These are phyloP conservation scores for Cladophialophora carrionii DNA, from an alignment of 2,329 filamentous ascomycete genomes.

Conservation along the genomic window DNA sequence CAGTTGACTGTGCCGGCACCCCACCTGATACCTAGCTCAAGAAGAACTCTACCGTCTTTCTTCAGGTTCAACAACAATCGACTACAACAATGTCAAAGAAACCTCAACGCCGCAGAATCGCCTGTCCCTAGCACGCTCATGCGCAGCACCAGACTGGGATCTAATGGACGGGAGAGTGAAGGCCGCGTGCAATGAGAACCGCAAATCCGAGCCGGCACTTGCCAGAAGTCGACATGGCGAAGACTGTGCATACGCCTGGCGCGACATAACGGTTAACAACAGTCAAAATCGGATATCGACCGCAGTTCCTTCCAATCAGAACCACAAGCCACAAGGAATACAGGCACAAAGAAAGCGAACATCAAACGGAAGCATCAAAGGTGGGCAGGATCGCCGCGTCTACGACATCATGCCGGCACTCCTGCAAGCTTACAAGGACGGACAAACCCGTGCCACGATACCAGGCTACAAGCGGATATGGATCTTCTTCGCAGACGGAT, in stretches of 20 bases:
- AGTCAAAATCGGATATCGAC: not conserved
- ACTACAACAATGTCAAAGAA: not conserved
- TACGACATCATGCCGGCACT: not conserved
- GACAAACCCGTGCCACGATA: slow-evolving; percentile 1
- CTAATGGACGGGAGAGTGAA: not conserved
- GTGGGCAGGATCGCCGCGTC: slow-evolving; percentile 2
- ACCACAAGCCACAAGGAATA: not conserved
- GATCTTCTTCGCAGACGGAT: slow-evolving; percentile 22
- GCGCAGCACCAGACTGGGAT: not conserved
- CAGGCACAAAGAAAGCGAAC: slow-evolving; percentile 15
- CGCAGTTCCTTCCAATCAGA: not conserved
- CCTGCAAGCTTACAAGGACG: not conserved
- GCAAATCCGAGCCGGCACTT: not conserved
- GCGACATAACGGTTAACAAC: not conserved
- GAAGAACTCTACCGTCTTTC: no score
- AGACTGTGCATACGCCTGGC: not conserved
- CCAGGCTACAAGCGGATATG: slow-evolving; percentile 13
- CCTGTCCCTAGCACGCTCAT: not conserved
- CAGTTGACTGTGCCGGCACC: not conserved
- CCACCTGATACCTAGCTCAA: not conserved
- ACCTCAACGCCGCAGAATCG: not conserved
- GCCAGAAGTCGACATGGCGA: not conserved
- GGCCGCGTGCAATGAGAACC: not conserved
- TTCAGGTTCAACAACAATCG: not conserved
- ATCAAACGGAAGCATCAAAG: slow-evolving; percentile 21